phyloP scores from a whole-genome alignment of 176 grass and related monocot species.

The Bromus sterilis region DNA sequence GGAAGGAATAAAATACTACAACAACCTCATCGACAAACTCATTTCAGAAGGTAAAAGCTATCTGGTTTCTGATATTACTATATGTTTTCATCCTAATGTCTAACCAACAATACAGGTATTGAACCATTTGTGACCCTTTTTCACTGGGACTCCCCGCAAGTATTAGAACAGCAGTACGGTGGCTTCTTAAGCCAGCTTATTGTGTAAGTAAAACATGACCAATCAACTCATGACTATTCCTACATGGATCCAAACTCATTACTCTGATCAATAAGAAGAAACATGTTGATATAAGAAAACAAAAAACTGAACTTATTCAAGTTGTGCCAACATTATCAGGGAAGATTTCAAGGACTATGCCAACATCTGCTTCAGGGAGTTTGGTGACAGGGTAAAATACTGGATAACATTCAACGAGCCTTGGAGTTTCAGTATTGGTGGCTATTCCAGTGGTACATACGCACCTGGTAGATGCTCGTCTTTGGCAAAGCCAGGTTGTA shows the following conservation, averaged over 20 bases:
- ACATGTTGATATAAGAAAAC: neutral
- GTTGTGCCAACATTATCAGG: conserved; percentile 33
- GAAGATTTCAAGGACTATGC: conserved; percentile 63
- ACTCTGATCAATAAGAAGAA: conserved; percentile 1
- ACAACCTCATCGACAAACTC: conserved; percentile 67
- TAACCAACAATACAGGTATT: conserved; percentile 41
- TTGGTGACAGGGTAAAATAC: conserved; percentile 72
- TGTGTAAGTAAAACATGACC: conserved; percentile 53
- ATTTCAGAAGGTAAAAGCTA: conserved; percentile 49
- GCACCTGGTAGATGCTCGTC: conserved; percentile 70
- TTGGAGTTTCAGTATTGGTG: conserved; percentile 67
- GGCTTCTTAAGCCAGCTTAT: conserved; percentile 62
- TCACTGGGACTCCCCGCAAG: conserved; percentile 86
- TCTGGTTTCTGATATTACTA: neutral
- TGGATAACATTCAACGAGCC: conserved; percentile 94
- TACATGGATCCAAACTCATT: neutral
- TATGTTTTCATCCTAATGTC: neutral
- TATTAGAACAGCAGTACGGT: conserved; percentile 59
- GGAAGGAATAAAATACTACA: conserved; percentile 88
- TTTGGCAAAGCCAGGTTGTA: conserved; percentile 22
- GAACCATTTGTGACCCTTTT: conserved; percentile 87
- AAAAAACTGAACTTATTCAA: neutral
- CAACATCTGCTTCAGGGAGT: conserved; percentile 69
- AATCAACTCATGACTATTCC: neutral
- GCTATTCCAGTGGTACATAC: conserved; percentile 43